phyloP scores from a whole-genome alignment of 768 basidiomycete species.

The Lentinula edodes region DNA sequence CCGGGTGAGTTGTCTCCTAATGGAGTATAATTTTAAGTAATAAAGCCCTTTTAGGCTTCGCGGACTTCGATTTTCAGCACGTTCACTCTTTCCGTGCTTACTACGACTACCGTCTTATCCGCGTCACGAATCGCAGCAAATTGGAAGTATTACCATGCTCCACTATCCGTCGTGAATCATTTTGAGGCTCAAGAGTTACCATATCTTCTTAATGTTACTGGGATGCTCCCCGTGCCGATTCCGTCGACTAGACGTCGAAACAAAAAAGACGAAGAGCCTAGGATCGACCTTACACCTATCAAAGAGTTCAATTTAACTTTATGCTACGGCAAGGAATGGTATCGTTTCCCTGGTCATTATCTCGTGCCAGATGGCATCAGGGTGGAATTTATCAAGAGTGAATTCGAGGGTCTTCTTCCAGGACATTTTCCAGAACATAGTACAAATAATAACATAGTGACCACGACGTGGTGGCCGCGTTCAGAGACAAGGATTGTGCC shows the following conservation, averaged over 20 bases:
- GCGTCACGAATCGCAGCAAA: constrained; percentile 76
- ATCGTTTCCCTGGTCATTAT: constrained; percentile 89
- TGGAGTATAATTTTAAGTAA: neutral
- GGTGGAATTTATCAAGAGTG: constrained; percentile 88
- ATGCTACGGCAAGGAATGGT: constrained; percentile 94
- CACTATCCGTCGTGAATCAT: constrained; percentile 61
- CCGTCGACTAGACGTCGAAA: constrained; percentile 30
- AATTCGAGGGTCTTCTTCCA: constrained; percentile 86
- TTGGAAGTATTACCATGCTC: constrained; percentile 88
- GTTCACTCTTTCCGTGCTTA: constrained; percentile 66
- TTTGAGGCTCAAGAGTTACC: constrained; percentile 82
- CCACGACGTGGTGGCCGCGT: constrained; percentile 43
- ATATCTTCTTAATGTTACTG: constrained; percentile 68
- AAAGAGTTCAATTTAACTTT: constrained; percentile 65
- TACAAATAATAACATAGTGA: constrained; percentile 19
- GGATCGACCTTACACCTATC: constrained; percentile 65
- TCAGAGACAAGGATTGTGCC: constrained; percentile 60
- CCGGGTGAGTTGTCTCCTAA: constrained; percentile 43
- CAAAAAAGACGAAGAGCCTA: constrained; percentile 35
- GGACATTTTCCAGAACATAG: constrained; percentile 61
- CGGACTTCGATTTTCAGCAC: constrained; percentile 68
- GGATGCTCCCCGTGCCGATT: constrained; percentile 47
- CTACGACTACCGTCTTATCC: constrained; percentile 65
- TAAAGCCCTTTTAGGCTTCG: constrained; percentile 53
- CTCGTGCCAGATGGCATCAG: constrained; percentile 78